Evolutionary conservation across 257 asterid species (phyloP).

Genomic region (Solanum gracilifrons): DNA sequence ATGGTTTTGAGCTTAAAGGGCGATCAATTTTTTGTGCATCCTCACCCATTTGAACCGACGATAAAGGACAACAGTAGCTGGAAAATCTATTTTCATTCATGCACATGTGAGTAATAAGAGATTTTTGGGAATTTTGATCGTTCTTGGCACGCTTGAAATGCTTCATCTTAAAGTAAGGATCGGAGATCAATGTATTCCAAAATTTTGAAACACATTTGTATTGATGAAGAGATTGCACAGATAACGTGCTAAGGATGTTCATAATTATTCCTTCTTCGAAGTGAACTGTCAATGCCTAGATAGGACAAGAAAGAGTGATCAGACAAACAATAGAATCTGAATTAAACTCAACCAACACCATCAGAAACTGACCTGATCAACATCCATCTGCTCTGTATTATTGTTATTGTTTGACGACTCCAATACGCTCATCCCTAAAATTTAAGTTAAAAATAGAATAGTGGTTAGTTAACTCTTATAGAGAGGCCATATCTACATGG

Average conservation of each 20-base stretch:
- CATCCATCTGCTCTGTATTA: too few relatives aligned
- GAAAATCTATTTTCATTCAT: neutral
- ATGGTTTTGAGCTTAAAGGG: neutral
- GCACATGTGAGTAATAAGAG: neutral
- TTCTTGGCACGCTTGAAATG: neutral
- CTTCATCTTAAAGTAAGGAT: neutral
- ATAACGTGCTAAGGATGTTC: neutral
- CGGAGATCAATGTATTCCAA: neutral
- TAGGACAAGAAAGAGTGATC: neutral
- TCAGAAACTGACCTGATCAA: too few relatives aligned
- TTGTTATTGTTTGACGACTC: too few relatives aligned
- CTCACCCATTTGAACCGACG: neutral
- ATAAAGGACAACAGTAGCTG: neutral
- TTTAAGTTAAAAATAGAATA: too few relatives aligned
- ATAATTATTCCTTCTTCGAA: neutral
- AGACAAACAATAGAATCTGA: neutral
- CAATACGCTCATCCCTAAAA: too few relatives aligned
- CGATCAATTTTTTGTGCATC: neutral
- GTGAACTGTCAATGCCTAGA: neutral
- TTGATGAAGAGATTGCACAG: neutral
- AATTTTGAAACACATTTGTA: neutral
- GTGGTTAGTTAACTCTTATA: too few relatives aligned
- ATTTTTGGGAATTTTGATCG: neutral
- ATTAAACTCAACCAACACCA: too few relatives aligned
- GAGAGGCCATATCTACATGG: too few relatives aligned